phyloP scores from a whole-genome alignment of 352 stramenopile species.

The Phytophthora hybrid region DNA sequence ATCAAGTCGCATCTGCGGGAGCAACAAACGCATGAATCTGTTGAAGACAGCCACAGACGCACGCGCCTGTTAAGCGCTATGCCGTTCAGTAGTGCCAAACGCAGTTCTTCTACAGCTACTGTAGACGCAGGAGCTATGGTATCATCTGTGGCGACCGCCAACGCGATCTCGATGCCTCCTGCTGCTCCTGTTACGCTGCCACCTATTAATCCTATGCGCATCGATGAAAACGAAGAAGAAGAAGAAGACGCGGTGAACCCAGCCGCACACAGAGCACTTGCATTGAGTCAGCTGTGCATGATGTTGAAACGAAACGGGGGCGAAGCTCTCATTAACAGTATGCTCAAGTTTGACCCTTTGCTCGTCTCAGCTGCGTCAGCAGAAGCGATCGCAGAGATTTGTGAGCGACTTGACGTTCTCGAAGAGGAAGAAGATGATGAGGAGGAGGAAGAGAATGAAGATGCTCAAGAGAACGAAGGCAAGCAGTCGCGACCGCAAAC shows the following conservation, averaged over 20 bases:
- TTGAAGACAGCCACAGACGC: slow-evolving; percentile 6
- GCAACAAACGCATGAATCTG: slow-evolving; percentile 13
- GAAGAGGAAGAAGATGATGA: slow-evolving; percentile 43
- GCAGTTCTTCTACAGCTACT: slow-evolving; percentile 1
- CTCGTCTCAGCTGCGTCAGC: slow-evolving; percentile 45
- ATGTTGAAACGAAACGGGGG: slow-evolving; percentile 58
- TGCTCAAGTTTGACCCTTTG: slow-evolving; percentile 70
- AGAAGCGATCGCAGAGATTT: slow-evolving; percentile 54
- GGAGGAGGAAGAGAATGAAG: slow-evolving; percentile 29
- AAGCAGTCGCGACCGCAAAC: slow-evolving; percentile 14
- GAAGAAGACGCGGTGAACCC: slow-evolving; percentile 9
- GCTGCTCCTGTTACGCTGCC: slow-evolving; percentile 22
- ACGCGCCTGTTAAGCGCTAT: slow-evolving; percentile 23
- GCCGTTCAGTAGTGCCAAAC: slow-evolving; percentile 18
- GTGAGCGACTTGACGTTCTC: slow-evolving; percentile 30
- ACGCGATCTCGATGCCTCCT: slow-evolving; percentile 15
- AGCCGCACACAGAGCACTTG: slow-evolving; percentile 20
- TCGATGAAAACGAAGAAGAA: slow-evolving; percentile 19
- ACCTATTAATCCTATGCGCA: slow-evolving; percentile 1
- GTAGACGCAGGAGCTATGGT: slow-evolving; percentile 1
- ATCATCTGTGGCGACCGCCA: neutral
- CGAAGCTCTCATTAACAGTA: slow-evolving; percentile 56
- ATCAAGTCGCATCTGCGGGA: slow-evolving; percentile 60
- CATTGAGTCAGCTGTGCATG: slow-evolving; percentile 49
- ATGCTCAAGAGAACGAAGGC: slow-evolving; percentile 8